These are phyloP conservation scores for Chalaropsis ovoidea DNA, from an alignment of 2,329 filamentous ascomycete genomes.

Conservation along the genomic window DNA sequence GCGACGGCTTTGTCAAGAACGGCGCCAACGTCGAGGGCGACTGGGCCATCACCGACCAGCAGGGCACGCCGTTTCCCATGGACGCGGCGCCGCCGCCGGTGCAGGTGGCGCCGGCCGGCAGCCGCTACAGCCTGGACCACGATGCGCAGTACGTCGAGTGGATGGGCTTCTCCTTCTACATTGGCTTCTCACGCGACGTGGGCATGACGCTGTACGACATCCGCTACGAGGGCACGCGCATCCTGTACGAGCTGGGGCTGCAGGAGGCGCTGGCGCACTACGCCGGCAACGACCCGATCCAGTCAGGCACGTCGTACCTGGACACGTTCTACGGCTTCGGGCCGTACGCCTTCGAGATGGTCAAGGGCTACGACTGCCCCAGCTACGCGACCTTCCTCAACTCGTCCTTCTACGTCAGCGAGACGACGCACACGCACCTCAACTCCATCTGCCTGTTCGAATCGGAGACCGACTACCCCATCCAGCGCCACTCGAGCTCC, in stretches of 20 bases:
- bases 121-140: conserved; percentile 37
- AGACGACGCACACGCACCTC: conserved; percentile 30
- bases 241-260: conserved; percentile 44
- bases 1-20: conserved; percentile 34
- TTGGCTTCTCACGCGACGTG: conserved; percentile 37
- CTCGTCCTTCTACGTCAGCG: conserved; percentile 31
- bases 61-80: conserved; percentile 32
- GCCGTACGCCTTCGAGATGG: conserved; percentile 32
- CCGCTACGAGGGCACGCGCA: conserved; percentile 40
- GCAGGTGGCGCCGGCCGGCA: conserved; percentile 34
- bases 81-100: conserved; percentile 33
- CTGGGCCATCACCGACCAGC: conserved; percentile 33
- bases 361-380: conserved; percentile 38
- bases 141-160: conserved; percentile 41
- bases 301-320: conserved; percentile 37
- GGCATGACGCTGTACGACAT: conserved; percentile 43
- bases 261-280: conserved; percentile 47
- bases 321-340: conserved; percentile 36
- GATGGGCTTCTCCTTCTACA: conserved; percentile 45
- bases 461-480: conserved; percentile 32
- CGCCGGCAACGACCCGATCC: conserved; percentile 39
- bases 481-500: conserved; percentile 33
- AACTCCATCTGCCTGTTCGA: conserved; percentile 37
- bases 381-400: conserved; percentile 34
- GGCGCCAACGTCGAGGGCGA: conserved; percentile 31